Evolutionary conservation across 768 basidiomycete species (phyloP).

Genomic region (Kwoniella newhampshirensis): DNA sequence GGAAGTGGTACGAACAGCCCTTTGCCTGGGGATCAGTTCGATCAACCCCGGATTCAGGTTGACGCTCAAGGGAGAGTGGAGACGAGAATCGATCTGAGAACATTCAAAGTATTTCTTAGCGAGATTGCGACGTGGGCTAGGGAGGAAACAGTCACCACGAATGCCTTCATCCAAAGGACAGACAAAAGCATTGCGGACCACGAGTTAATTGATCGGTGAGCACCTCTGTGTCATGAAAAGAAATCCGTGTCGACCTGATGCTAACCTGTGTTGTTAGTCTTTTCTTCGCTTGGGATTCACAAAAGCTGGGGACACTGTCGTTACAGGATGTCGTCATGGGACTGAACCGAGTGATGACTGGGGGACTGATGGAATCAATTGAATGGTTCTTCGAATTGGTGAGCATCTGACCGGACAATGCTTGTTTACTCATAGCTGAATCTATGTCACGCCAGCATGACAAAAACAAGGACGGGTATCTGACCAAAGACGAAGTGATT

Average conservation of each 20-base stretch:
- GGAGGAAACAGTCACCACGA: constrained; percentile 85
- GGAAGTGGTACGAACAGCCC: constrained; percentile 7
- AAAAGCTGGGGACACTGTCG: constrained; percentile 76
- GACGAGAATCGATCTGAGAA: constrained; percentile 78
- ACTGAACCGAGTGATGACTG: constrained; percentile 87
- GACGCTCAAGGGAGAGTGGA: constrained; percentile 74
- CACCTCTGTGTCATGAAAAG: background rate
- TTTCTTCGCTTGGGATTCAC: constrained; percentile 91
- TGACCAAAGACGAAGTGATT: constrained; percentile 95
- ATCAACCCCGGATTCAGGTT: constrained; percentile 47
- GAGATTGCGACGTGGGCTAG: constrained; percentile 95
- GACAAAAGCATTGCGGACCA: constrained; percentile 92
- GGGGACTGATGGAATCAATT: constrained; percentile 96
- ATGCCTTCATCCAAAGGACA: constrained; percentile 87
- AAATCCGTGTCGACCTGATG: constrained; percentile 1
- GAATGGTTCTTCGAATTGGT: constrained; percentile 94
- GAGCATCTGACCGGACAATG: background rate
- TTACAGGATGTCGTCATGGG: constrained; percentile 81
- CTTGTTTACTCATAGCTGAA: constrained; percentile 6
- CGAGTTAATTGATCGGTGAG: constrained; percentile 78
- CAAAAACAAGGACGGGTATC: constrained; percentile 89
- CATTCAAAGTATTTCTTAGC: constrained; percentile 85
- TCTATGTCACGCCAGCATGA: constrained; percentile 36
- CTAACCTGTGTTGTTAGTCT: constrained; percentile 53
- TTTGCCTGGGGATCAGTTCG: constrained; percentile 41